Base-by-base conservation (phyloP, 1,284 basidiomycete species). In the Rhodotorula sp. region DNA sequence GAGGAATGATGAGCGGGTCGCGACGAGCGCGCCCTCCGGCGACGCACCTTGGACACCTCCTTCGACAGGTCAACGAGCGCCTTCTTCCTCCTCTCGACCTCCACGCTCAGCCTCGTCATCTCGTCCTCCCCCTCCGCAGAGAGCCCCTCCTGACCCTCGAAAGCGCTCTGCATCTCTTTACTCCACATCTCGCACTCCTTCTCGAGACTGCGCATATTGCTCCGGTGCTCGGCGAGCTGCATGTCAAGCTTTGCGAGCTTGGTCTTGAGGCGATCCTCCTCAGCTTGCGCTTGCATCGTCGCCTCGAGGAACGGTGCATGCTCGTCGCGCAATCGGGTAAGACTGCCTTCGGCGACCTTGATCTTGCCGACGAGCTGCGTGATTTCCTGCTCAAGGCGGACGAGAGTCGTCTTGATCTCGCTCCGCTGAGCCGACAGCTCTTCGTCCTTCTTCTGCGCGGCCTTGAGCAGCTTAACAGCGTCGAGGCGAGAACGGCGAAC, bases 401-500 rank as follows among this genome's bases (percentile, higher is more conserved):
- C 76, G 65, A 94, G 87, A 13, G 85, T 84, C 11, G 82, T 79
- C 79, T 90, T 91, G 65, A 94, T 89, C 77, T 95, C 91, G 64
- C 84, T 82, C 60, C 89, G 85, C 51, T 87, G 85, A 44, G 82
- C 83, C 1, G 86, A 84, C 72, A 92, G 89, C 1, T 85, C 82
- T 49, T 90, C 87, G 74, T 86, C 88, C 76, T 89, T 90, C 2
- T 83, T 81, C 56, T 87, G 85, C 92, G 93, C 97, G 10, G 83
- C 85, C 74, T 88, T 87, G 55, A 94, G 88, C 55, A 83, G 84
- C 76, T 89, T 89, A 79, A 95, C 89, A 0, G 87, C 89, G 77
- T 98, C 94, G 53, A 99, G 88, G 17, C 95, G 87, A 9, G 92
- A 95, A 52, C 91, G 85, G 10, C 91, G 87, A 30, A 93, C 85